Base-by-base conservation (phyloP, 768 basidiomycete species). In the Podaxis mareebaensis region DNA sequence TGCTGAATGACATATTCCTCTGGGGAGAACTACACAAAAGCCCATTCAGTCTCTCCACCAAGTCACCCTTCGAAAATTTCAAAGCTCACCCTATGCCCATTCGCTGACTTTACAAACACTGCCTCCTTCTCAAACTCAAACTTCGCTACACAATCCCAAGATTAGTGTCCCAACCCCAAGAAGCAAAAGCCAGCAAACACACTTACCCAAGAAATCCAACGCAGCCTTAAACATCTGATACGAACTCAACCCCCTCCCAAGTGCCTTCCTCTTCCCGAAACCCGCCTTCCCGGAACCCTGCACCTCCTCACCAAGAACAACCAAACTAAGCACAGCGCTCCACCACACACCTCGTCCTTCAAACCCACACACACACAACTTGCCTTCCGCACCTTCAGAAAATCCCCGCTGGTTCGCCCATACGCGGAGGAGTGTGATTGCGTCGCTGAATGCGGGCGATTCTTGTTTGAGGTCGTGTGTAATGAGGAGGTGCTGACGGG, bases 371-470 rank as follows among this genome's bases (percentile, higher is more conserved):
- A 92, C 78, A 67, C 85, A 89, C 65, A 85, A 70, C 46, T 79
- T 75, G 13, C 39, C 55, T 11, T 39, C 36, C 3, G 75, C 73
- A 11, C 89, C 85, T 65, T 82, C 80, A 2, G 85, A 82, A 67
- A 89, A 95, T 0, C 94, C 94, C 46, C 95, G 81, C 68, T 95
- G 91, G 55, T 88, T 87, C 1, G 92, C 93, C 97, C 97, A 99
- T 15, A 96, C 83, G 10, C 93, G 85, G 15, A 98, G 83, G 0
- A 98, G 79, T 0, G 90, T 81, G 8, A 94, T 72, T 0, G 93
- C 93, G 56, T 95, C 89, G 1, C 75, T 73, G 72, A 93, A 95
- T 0, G 87, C 81, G 0, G 90, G 81, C 10, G 85, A 75, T 11
- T 83, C 77, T 46, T 89, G 78, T 52, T 85, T 81, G 33, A 85